phyloP scores from a whole-genome alignment of 1,284 basidiomycete species.

The Ustilago sp. region DNA sequence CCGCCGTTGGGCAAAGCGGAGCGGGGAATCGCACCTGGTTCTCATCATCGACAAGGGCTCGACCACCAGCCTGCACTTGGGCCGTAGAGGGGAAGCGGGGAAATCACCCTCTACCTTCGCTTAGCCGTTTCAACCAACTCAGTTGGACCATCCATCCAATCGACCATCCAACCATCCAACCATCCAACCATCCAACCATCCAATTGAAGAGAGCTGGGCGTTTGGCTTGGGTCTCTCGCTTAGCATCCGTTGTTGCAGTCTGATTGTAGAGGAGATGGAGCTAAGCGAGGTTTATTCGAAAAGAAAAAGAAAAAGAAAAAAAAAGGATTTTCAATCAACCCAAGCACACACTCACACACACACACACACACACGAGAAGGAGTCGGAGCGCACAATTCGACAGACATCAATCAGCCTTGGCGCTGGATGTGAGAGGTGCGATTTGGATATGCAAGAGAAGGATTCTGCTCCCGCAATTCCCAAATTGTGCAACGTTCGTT shows the following conservation, averaged over 20 bases:
- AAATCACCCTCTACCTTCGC: not conserved
- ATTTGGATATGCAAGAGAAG: constrained; percentile 19
- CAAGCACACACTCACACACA: not conserved
- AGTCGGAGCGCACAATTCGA: not conserved
- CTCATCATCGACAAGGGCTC: not conserved
- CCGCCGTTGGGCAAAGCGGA: not conserved
- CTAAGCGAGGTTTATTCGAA: not conserved
- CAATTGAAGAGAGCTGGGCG: not conserved
- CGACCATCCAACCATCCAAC: no score
- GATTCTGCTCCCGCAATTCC: constrained; percentile 5
- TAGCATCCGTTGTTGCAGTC: not conserved
- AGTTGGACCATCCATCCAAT: not conserved
- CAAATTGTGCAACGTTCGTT: no score
- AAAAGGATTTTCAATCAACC: not conserved
- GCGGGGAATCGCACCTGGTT: not conserved
- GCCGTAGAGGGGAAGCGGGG: not conserved
- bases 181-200: no score
- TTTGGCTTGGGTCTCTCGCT: not conserved
- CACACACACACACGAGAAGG: not conserved
- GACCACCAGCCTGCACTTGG: no score
- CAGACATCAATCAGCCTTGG: not conserved
- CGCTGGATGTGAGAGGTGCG: not conserved
- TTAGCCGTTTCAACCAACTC: not conserved
- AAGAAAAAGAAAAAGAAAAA: no score
- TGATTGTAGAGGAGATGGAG: no score